Percentiles rank a stretch among this genome's conserved stretches.
Conservation (phyloP, 192 early-diverging fungal genomes). For the Backusella westeae region DNA sequence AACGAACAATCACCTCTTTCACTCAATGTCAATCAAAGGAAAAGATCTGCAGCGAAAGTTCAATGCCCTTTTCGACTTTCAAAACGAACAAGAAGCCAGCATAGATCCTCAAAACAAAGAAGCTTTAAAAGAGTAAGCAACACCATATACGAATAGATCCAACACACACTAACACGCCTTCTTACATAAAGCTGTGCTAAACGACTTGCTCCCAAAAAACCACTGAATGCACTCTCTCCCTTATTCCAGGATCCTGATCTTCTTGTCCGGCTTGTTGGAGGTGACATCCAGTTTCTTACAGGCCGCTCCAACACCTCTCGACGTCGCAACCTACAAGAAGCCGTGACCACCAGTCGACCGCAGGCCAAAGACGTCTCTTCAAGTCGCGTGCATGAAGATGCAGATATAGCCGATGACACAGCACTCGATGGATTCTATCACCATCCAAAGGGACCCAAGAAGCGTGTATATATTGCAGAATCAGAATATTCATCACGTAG, state of each 20-base stretch:
- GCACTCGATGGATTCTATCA: neutral
- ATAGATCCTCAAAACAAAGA: neutral
- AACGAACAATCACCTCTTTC: neutral
- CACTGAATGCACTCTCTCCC: neutral
- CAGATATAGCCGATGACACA: neutral
- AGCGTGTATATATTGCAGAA: neutral
- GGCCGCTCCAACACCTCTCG: neutral
- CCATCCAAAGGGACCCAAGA: neutral
- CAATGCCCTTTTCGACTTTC: neutral
- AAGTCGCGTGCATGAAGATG: neutral
- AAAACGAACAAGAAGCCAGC: neutral
- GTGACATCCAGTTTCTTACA: neutral
- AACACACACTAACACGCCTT: neutral
- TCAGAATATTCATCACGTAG: neutral
- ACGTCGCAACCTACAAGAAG: neutral
- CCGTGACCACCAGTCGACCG: neutral
- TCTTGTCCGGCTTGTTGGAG: neutral
- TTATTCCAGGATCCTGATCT: slow-evolving; percentile 10
- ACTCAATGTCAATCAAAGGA: neutral
- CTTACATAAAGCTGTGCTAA: neutral
- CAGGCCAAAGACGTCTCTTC: slow-evolving; percentile 6
- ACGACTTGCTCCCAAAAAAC: neutral
- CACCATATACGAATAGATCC: neutral
- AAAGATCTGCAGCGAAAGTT: neutral
- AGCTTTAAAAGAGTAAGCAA: neutral